Percentiles rank a stretch among this genome's conserved stretches.
phyloP scores from a whole-genome alignment of 129 eudicot species.

The Calendula officinalis region DNA sequence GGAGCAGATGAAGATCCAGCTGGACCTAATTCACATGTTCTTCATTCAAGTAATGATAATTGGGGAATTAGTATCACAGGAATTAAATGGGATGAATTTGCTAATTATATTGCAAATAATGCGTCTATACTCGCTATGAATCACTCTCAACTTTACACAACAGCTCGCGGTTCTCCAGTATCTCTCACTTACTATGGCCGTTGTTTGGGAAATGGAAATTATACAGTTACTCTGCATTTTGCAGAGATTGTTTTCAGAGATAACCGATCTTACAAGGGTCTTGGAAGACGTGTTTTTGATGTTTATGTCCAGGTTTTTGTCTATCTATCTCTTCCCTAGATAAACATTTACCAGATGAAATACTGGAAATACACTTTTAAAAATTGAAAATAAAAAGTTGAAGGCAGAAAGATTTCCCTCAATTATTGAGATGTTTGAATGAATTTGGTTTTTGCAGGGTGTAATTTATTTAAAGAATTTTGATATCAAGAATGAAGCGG shows the following conservation, averaged over 20 bases:
- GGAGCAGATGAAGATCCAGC: slow-evolving; percentile 40
- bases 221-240: slow-evolving; percentile 61
- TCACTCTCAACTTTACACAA: slow-evolving; percentile 39
- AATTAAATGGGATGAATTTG: slow-evolving; percentile 8
- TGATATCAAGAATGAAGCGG: slow-evolving; percentile 44
- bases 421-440: background rate
- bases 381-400: too few species aligned
- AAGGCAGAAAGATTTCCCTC: background rate
- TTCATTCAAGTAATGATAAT: background rate
- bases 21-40: slow-evolving; percentile 42
- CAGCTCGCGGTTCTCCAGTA: slow-evolving; percentile 46
- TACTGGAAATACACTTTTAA: too few species aligned
- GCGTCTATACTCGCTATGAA: slow-evolving; percentile 33
- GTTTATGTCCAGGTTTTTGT: slow-evolving; percentile 73
- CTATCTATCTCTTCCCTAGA: too few species aligned
- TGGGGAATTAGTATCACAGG: slow-evolving; percentile 74
- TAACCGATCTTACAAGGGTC: slow-evolving; percentile 43
- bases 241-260: slow-evolving; percentile 55
- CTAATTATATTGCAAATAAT: slow-evolving; percentile 22
- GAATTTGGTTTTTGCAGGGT: slow-evolving; percentile 30
- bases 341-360: too few species aligned
- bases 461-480: slow-evolving; percentile 34
- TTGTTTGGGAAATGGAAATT: slow-evolving; percentile 60
- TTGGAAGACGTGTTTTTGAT: slow-evolving; percentile 67
- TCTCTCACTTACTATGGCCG: slow-evolving; percentile 68